Percentiles rank a stretch among this genome's conserved stretches.
Conservation (phyloP, 83 land plant species). For the Diphasiastrum complanatum region DNA sequence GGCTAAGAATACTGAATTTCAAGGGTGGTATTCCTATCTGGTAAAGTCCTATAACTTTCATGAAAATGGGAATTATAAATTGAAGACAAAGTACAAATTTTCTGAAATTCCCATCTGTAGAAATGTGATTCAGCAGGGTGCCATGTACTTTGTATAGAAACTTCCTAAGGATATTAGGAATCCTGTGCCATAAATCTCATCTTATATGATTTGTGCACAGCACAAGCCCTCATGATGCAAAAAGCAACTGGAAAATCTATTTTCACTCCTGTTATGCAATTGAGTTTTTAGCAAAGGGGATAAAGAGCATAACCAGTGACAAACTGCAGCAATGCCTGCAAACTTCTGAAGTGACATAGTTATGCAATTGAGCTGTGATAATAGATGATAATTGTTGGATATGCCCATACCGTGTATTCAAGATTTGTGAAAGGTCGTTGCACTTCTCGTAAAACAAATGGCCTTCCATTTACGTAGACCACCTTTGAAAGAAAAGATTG, state of each 20-base stretch:
- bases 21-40: no score
- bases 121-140: no score
- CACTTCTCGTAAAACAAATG: conserved; percentile 93
- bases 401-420: conserved; percentile 70
- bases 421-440: conserved; percentile 93
- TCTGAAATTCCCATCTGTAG: no score
- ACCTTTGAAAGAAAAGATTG: no score
- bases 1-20: no score
- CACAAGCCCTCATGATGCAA: neutral
- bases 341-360: neutral
- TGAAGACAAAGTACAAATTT: no score
- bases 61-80: no score
- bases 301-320: neutral
- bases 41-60: no score
- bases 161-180: no score
- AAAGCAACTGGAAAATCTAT: neutral
- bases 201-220: no score
- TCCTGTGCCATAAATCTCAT: no score
- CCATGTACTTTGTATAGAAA: no score
- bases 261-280: neutral
- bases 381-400: neutral
- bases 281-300: neutral
- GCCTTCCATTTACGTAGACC: conserved; percentile 87
- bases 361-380: neutral
- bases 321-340: neutral